Conservation (phyloP, 2,329 filamentous ascomycete species). For the Gaeumannomyces sp. region DNA sequence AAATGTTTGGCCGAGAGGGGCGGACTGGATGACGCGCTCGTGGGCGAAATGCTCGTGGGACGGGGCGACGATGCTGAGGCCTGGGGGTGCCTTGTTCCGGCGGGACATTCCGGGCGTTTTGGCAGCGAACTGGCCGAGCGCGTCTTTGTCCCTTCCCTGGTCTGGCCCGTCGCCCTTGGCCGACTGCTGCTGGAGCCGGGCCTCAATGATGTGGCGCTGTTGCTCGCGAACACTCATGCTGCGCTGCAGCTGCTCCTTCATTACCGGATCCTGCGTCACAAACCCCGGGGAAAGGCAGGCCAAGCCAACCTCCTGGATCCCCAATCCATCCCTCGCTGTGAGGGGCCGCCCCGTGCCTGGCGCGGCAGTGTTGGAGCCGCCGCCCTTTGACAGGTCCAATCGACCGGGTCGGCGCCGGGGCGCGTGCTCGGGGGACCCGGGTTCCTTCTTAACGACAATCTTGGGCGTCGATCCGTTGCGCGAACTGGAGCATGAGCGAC, state of each 20-base stretch:
- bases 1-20: constrained; percentile 89
- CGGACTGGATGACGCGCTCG: constrained; percentile 94
- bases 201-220: constrained; percentile 91
- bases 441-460: constrained; percentile 96
- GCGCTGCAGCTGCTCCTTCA: constrained; percentile 91
- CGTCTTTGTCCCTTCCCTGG: constrained; percentile 46
- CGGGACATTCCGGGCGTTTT: constrained; percentile 70
- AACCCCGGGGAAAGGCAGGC: constrained; percentile 95
- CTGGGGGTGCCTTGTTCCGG: constrained; percentile 76
- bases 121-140: constrained; percentile 42
- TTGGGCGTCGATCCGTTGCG: constrained; percentile 58
- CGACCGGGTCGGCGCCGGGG: constrained; percentile 70
- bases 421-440: constrained; percentile 74
- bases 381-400: constrained; percentile 69
- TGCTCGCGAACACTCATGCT: constrained; percentile 91
- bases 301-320: constrained; percentile 86
- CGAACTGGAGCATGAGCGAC: constrained; percentile 29
- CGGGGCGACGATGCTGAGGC: constrained; percentile 90
- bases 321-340: constrained; percentile 71
- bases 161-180: constrained; percentile 67
- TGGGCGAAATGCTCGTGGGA: constrained; percentile 87
- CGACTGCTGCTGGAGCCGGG: constrained; percentile 78
- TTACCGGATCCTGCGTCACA: constrained; percentile 89
- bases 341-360: constrained; percentile 64
- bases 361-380: constrained; percentile 36